Evolutionary conservation across 2,329 filamentous ascomycete species (phyloP), one percentile per base, ranked within the genome.

Genomic region (Sporothrix phasma): DNA sequence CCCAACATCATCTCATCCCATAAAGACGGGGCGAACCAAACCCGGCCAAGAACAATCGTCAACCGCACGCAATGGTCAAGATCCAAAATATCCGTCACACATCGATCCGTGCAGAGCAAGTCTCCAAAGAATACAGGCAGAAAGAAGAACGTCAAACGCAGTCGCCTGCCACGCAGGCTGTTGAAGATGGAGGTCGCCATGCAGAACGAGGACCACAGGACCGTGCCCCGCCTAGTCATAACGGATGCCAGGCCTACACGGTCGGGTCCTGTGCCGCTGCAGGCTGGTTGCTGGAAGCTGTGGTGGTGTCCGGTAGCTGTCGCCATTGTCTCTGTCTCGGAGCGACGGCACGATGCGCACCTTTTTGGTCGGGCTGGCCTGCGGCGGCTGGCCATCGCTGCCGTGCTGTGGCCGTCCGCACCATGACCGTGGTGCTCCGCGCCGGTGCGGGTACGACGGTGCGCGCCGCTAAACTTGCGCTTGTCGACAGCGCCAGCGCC

Each of bases 221-320:
- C n/a, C n/a, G n/a, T 15, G n/a, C 10, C 31, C 1, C 5, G 43
- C 71, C 61, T 70, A 70, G 26, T 75, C 69, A 65, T 82, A 81
- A 65, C 81, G 79, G 66, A 85, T 84, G 2, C 81, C 43, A 84
- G 70, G 0, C 82, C 82, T 15, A 84, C 75, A 4, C 75, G 72
- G 13, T 74, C 64, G 31, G 71, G 15, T 67, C 66, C 5, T 60
- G 49, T 17, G 62, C 41, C 24, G 54, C 61, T 10, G 58, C 3
- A 7, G 34, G 6, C 41, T 19, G 41, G 41, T 19, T 10, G 56
- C 15, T 53, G 54, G 39, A 64, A 58, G 51, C 49, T 63, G 29
- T 53, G 26, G 49, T 26, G 17, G 26, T 53, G 49, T 53, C 29
- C 63, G 64, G 61, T 67, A 62, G 59, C 66, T 65, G 65, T 67